Percentiles rank a stretch among this genome's conserved stretches.
Conservation (phyloP, 2,329 filamentous ascomycete genomes). For the Escovopsis weberi region DNA sequence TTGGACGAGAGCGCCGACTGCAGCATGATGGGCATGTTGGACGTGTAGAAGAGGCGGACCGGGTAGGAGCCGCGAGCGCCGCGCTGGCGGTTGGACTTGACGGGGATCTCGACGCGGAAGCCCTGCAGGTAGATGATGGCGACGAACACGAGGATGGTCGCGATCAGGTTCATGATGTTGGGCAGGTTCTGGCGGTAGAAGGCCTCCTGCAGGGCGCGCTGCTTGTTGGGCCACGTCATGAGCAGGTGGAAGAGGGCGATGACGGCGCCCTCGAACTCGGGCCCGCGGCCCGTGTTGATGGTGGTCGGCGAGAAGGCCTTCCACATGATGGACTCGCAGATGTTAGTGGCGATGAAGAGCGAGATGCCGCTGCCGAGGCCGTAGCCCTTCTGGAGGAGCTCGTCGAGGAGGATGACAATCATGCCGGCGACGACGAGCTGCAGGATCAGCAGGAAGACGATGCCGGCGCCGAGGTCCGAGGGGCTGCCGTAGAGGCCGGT, state of each 20-base stretch:
- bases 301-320: constrained; percentile 99
- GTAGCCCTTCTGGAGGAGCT: constrained; percentile 98
- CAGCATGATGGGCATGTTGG: constrained; percentile 99
- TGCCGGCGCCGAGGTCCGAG: constrained; percentile 89
- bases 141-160: constrained; percentile 84
- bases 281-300: constrained; percentile 97
- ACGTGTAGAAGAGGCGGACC: constrained; percentile 98
- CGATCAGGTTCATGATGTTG: constrained; percentile 97
- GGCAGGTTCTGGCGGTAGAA: constrained; percentile 99
- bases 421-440: constrained; percentile 95
- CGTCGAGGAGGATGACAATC: constrained; percentile 97
- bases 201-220: constrained; percentile 91
- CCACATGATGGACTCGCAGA: constrained; percentile 99
- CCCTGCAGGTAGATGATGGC: constrained; percentile 98
- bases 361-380: constrained; percentile 97
- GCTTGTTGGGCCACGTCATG: constrained; percentile 98
- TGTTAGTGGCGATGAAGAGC: constrained; percentile 99
- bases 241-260: constrained; percentile 96
- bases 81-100: constrained; percentile 98
- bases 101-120: constrained; percentile 98
- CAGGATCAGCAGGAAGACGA: constrained; percentile 95
- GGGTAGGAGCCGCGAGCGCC: constrained; percentile 97
- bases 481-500: constrained; percentile 95
- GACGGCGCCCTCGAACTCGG: constrained; percentile 97
- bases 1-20: constrained; percentile 98